These are phyloP conservation scores for Glycine tomentella DNA, from an alignment of 306 rosid genomes.

Conservation along the genomic window DNA sequence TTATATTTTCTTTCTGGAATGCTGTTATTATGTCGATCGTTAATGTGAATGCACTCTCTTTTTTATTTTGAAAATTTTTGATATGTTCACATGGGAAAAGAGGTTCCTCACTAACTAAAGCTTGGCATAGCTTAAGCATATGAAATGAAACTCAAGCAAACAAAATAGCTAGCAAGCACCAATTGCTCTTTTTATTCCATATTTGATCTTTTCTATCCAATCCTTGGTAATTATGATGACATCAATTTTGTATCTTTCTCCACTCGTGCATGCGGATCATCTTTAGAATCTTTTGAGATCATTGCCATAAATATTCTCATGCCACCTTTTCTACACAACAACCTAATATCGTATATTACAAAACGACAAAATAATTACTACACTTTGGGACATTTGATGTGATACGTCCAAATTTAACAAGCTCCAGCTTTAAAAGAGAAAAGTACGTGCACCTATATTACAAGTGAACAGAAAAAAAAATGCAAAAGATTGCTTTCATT, in stretches of 20 bases:
- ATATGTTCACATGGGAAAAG: conserved; percentile 41
- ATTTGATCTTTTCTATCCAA: background rate
- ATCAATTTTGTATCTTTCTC: conserved; percentile 34
- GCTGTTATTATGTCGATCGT: background rate
- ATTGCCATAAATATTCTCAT: conserved; percentile 42
- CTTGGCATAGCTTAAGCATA: conserved; percentile 10
- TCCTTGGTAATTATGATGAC: conserved; percentile 29
- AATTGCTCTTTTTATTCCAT: background rate
- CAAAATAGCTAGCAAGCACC: background rate
- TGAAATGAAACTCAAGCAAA: background rate
- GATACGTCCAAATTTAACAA: no score
- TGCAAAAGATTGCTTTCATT: background rate
- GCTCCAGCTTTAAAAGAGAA: no score
- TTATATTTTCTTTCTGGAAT: background rate
- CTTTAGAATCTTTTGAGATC: conserved; percentile 48
- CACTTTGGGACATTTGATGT: no score
- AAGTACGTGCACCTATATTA: no score
- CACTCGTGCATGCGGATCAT: conserved; percentile 48
- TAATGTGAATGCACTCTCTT: conserved; percentile 34
- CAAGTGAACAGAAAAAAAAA: no score
- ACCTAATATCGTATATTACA: background rate
- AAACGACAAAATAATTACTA: no score
- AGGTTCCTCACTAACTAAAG: conserved; percentile 14
- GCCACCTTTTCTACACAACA: conserved; percentile 35
- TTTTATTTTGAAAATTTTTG: background rate